Evolutionary conservation across 371 early-diverging fungal species (phyloP).

Genomic region (Conidiobolus incongruus): DNA sequence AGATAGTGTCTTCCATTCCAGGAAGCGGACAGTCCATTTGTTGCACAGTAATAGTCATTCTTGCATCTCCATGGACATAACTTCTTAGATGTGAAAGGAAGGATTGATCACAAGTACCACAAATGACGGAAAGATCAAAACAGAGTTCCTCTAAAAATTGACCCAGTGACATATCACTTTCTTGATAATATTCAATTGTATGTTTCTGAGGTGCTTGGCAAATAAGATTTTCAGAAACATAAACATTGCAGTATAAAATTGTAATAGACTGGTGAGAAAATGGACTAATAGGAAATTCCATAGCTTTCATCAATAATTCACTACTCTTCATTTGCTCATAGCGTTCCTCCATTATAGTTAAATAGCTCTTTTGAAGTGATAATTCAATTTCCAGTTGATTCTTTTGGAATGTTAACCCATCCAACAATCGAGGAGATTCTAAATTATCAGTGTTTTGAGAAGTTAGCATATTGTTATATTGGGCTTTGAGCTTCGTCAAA

Average conservation of each 20-base stretch:
- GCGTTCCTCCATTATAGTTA: conserved; percentile 12
- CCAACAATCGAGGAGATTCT: not conserved
- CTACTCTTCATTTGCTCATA: conserved; percentile 20
- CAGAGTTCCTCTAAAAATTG: conserved; percentile 69
- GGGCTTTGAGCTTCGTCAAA: conserved; percentile 8
- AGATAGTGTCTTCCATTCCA: conserved; percentile 47
- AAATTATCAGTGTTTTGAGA: not conserved
- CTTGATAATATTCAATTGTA: conserved; percentile 55
- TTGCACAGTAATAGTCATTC: conserved; percentile 52
- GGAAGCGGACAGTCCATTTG: conserved; percentile 14
- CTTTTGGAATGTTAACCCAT: not conserved
- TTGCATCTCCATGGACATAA: conserved; percentile 60
- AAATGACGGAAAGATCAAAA: conserved; percentile 30
- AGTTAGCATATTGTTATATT: not conserved
- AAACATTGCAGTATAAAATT: conserved; percentile 46
- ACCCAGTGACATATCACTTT: conserved; percentile 63
- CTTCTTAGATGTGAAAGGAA: conserved; percentile 53
- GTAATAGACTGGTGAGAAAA: conserved; percentile 39
- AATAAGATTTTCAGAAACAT: conserved; percentile 29
- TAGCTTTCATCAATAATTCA: conserved; percentile 27
- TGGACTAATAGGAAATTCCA: conserved; percentile 25
- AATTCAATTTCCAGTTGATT: not conserved
- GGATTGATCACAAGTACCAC: conserved; percentile 47
- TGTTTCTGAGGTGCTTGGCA: conserved; percentile 53
- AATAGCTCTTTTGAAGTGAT: not conserved